Percentiles rank a stretch among this genome's conserved stretches.
phyloP scores from a whole-genome alignment of 345 rosid species.

The Eutrema yunnanense region DNA sequence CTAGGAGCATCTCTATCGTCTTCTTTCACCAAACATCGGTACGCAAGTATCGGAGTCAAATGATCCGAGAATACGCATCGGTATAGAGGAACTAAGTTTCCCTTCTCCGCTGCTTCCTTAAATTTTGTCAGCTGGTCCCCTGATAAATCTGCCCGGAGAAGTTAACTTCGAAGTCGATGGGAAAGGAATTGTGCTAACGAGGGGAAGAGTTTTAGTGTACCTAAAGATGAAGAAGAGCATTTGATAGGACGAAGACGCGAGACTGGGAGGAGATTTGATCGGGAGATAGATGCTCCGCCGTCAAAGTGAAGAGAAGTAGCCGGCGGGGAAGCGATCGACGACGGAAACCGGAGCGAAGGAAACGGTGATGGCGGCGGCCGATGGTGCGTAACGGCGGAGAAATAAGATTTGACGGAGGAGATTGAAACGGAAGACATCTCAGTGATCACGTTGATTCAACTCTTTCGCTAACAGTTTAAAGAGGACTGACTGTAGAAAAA shows the following conservation, averaged over 20 bases:
- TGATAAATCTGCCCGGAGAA: slow-evolving; percentile 17
- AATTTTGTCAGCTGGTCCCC: slow-evolving; percentile 54
- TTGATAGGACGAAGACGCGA: slow-evolving; percentile 28
- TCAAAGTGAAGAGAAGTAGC: slow-evolving; percentile 21
- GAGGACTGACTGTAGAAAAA: background rate
- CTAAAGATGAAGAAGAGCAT: slow-evolving; percentile 42
- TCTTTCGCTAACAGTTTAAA: background rate
- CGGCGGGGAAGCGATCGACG: slow-evolving; percentile 6
- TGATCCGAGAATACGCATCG: slow-evolving; percentile 83
- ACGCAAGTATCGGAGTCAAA: slow-evolving; percentile 83
- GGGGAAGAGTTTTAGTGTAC: slow-evolving; percentile 25
- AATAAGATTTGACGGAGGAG: slow-evolving; percentile 17
- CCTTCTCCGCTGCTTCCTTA: slow-evolving; percentile 59
- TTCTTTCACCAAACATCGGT: slow-evolving; percentile 85
- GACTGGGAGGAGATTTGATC: slow-evolving; percentile 21
- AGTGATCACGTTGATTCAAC: background rate
- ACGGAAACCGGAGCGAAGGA: slow-evolving; percentile 5
- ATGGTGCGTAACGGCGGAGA: slow-evolving; percentile 23
- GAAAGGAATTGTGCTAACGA: background rate
- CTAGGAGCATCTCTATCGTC: slow-evolving; percentile 97
- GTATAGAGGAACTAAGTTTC: slow-evolving; percentile 73
- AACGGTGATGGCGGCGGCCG: background rate
- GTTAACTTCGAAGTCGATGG: background rate
- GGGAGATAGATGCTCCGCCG: slow-evolving; percentile 24
- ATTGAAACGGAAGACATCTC: slow-evolving; percentile 24